Evolutionary conservation across 2,329 filamentous ascomycete species (phyloP).

Genomic region (Cladophialophora carrionii): DNA sequence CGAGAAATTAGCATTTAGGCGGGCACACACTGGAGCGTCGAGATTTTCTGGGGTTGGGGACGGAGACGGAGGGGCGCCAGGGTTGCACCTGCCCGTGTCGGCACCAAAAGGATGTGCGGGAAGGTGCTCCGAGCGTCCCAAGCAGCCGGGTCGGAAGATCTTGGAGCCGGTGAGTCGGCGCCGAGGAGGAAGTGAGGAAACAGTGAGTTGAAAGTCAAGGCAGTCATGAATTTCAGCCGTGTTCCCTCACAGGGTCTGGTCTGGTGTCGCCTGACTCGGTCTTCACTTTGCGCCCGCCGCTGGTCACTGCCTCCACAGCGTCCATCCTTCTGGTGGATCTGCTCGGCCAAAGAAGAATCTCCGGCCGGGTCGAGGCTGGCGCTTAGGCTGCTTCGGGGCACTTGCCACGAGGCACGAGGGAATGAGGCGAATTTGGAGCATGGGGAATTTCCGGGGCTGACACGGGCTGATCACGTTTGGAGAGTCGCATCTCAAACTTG

Average conservation of each 20-base stretch:
- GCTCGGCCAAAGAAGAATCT: constrained; percentile 28
- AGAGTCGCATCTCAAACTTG: background rate
- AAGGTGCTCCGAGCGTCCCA: background rate
- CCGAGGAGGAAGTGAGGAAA: background rate
- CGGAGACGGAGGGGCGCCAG: background rate
- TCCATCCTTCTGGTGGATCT: constrained; percentile 12
- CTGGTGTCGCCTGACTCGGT: background rate
- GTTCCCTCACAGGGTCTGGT: background rate
- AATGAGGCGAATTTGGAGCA: background rate
- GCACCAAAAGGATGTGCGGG: background rate
- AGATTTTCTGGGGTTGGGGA: constrained; percentile 16
- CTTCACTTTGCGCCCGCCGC: background rate
- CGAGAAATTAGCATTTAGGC: background rate
- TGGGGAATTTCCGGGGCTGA: constrained; percentile 11
- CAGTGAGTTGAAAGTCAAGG: background rate
- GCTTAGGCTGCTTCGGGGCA: background rate
- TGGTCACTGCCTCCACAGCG: constrained; percentile 3
- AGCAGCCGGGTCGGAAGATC: background rate
- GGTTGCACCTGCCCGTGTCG: background rate
- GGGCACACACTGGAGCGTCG: background rate
- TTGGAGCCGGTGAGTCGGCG: background rate
- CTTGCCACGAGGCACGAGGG: background rate
- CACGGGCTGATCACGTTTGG: background rate
- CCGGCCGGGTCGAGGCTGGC: constrained; percentile 8
- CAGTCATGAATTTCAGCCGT: background rate